phyloP scores from a whole-genome alignment of 768 basidiomycete genomes.

The Asterophora lycoperdoides region DNA sequence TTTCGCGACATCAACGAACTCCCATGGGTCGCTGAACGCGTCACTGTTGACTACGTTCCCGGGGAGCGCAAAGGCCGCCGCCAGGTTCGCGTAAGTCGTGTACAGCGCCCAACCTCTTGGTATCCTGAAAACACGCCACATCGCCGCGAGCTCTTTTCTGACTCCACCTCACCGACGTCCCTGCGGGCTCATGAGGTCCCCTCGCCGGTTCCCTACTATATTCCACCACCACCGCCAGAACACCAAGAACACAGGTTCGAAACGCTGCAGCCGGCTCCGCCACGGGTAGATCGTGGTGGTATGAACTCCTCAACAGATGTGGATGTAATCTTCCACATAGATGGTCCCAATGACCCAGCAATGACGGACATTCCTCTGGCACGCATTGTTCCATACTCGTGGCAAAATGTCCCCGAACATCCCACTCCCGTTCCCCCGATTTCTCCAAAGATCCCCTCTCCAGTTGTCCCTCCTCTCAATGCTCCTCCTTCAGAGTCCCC shows the following conservation, averaged over 20 bases:
- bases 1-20: slow-evolving; percentile 28
- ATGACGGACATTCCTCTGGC: background rate
- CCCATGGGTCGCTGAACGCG: slow-evolving; percentile 32
- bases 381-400: background rate
- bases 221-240: background rate
- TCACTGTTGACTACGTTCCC: slow-evolving; percentile 31
- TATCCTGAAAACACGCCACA: slow-evolving; percentile 8
- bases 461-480: no score
- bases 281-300: no score
- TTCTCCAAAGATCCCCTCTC: no score
- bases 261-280: no score
- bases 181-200: background rate
- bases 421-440: no score
- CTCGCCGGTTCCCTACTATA: background rate
- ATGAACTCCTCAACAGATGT: background rate
- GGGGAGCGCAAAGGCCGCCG: slow-evolving; percentile 15
- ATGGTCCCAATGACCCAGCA: background rate
- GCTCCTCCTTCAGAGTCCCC: background rate
- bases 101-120: slow-evolving; percentile 14
- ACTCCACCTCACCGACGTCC: slow-evolving; percentile 11
- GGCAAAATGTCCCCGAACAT: no score
- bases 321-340: background rate
- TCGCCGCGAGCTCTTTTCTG: slow-evolving; percentile 11
- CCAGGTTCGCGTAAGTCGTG: slow-evolving; percentile 2
- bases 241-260: background rate